Conservation (phyloP, 78 protist genomes). For the Emiliania huxleyi region DNA sequence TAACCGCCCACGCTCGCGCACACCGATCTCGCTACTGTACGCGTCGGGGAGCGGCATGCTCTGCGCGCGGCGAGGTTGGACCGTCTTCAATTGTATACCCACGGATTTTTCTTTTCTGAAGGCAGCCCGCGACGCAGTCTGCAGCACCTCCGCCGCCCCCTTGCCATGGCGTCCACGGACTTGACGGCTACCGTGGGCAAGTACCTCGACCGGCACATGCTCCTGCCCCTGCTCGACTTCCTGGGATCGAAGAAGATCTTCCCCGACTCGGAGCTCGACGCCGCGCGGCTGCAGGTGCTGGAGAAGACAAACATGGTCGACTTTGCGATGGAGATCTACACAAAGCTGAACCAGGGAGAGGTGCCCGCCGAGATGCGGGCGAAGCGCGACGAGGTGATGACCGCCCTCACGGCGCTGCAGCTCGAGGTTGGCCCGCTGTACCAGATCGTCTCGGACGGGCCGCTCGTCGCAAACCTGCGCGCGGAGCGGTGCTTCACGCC, state of each 20-base stretch:
- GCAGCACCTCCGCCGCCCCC: no score
- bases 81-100: no score
- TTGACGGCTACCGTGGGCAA: not conserved
- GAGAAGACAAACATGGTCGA: not conserved
- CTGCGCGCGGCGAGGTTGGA: no score
- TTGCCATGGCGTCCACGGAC: no score
- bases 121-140: no score
- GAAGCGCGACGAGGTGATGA: not conserved
- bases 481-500: not conserved
- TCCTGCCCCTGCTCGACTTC: not conserved
- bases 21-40: no score
- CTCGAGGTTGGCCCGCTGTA: not conserved
- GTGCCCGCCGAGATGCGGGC: not conserved
- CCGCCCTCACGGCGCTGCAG: not conserved
- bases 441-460: not conserved
- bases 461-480: not conserved
- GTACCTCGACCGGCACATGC: slow-evolving; percentile 15
- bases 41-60: no score
- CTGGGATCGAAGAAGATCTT: not conserved
- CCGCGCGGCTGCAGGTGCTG: not conserved
- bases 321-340: not conserved
- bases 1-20: no score
- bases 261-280: not conserved
- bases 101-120: no score
- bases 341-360: not conserved